Evolutionary conservation across 1,284 basidiomycete genomes (phyloP), one percentile per base, ranked within the genome.

Genomic region (Fomitopsis schrenkii): DNA sequence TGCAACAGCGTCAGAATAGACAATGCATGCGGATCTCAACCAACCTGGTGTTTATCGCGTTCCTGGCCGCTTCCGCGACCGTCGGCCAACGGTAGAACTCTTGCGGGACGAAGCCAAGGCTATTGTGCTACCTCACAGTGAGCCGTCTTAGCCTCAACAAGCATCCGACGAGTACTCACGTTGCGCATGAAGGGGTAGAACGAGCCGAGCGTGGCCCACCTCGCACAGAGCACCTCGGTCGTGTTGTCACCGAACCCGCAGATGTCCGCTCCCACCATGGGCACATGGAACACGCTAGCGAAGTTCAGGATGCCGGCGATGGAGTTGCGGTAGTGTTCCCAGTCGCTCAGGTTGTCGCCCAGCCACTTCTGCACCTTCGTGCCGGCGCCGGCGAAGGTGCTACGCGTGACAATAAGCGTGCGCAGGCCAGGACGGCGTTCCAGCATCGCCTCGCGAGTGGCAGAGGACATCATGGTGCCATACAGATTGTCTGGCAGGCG

Each of bases 111-210:
- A 79, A 75, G 0, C 72, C 78, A 64, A 85, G 81, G 7, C 65
- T 67, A 64, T 88, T 88, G 67, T 90, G 86, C 84, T 86, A 58
- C 10, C 8, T 5, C 17, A 22, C 14, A 35, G 46, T 45, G 10
- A 55, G 36, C 35, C 14, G 5, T 26, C 5, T 15, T 9, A 56
- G 5, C 26, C 41, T 40, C 15, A 45, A 41, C 36, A 36, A 2
- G 35, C 28, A 22, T 15, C 36, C n/a, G 56, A 17, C 58, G 14
- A 35, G 28, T 0, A 74, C 82, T 71, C 60, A 86, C 85, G 66
- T 88, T 84, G 17, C 87, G 79, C 82, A 87, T 88, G 75, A 90
- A 90, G 0, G 87, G 85, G 71, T 86, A 85, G 72, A 90, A 89
- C 0, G 84, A 86, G 3, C 87, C 87, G 10, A 90, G 74, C 76